phyloP scores from a whole-genome alignment of 2,329 filamentous ascomycete species.

The Phoma sp. region DNA sequence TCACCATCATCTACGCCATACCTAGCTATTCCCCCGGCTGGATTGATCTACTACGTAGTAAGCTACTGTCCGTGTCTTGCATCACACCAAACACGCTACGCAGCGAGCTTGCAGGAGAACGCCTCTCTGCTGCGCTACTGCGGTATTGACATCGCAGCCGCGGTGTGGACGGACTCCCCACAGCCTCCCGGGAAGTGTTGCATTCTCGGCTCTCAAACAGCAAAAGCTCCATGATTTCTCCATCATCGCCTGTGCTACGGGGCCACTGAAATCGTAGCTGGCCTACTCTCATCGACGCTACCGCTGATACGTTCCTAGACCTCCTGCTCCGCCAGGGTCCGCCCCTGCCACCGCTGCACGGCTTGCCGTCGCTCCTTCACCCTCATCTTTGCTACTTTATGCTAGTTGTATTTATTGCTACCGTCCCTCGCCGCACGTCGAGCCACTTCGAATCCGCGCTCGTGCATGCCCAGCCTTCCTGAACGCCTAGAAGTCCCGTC shows the following conservation, averaged over 20 bases:
- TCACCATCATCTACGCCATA: slow-evolving; percentile 28
- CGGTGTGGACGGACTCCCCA: slow-evolving; percentile 31
- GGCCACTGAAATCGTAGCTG: slow-evolving; percentile 21
- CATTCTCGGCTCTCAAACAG: slow-evolving; percentile 46
- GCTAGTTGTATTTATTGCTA: slow-evolving; percentile 44
- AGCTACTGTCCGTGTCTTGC: slow-evolving; percentile 35
- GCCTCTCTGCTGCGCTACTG: slow-evolving; percentile 28
- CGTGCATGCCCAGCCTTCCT: slow-evolving; percentile 35
- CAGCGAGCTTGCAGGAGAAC: slow-evolving; percentile 27
- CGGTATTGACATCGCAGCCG: slow-evolving; percentile 37
- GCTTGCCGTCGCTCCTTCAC: slow-evolving; percentile 34
- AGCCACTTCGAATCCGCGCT: slow-evolving; percentile 28
- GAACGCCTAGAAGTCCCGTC: slow-evolving; percentile 34
- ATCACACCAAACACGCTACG: slow-evolving; percentile 43
- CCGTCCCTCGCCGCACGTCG: slow-evolving; percentile 35
- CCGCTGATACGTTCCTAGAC: slow-evolving; percentile 29
- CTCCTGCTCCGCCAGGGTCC: slow-evolving; percentile 26
- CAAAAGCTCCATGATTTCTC: slow-evolving; percentile 46
- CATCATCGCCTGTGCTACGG: slow-evolving; percentile 8
- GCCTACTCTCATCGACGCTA: slow-evolving; percentile 29
- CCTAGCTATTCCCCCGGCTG: slow-evolving; percentile 14
- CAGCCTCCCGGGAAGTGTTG: slow-evolving; percentile 30
- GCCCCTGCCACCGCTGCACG: slow-evolving; percentile 39
- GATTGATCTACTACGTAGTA: slow-evolving; percentile 5
- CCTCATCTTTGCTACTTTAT: slow-evolving; percentile 34